phyloP scores from a whole-genome alignment of 2,329 filamentous ascomycete species.

The Lasiodiplodia gonubiensis region DNA sequence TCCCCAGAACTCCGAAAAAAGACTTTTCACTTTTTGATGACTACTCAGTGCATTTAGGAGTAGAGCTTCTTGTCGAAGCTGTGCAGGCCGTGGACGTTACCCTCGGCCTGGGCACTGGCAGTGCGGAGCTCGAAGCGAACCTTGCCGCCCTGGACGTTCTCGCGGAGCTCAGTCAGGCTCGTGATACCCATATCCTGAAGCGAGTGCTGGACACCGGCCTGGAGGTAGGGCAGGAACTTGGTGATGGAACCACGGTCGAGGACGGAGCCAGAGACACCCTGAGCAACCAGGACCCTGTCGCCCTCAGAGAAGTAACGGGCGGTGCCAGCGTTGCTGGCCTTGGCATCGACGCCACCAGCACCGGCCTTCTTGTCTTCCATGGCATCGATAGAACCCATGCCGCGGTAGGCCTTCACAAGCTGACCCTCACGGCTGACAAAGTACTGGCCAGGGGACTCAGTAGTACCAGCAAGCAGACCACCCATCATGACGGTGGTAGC shows the following conservation, averaged over 20 bases:
- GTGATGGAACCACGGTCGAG: constrained; percentile 83
- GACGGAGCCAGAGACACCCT: constrained; percentile 90
- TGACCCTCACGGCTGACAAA: constrained; percentile 96
- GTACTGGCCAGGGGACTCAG: constrained; percentile 94
- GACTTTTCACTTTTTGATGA: constrained; percentile 23
- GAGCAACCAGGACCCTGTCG: constrained; percentile 90
- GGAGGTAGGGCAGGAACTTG: constrained; percentile 95
- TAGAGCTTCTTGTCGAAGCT: constrained; percentile 99
- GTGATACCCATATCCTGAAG: constrained; percentile 92
- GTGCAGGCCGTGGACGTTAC: constrained; percentile 94
- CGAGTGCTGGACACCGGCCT: constrained; percentile 95
- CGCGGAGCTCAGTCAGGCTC: constrained; percentile 78
- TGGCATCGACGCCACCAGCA: constrained; percentile 69
- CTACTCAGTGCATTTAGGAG: constrained; percentile 61
- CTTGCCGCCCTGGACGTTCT: constrained; percentile 72
- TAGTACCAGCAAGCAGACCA: constrained; percentile 93
- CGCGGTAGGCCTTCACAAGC: constrained; percentile 98
- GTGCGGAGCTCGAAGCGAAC: constrained; percentile 95
- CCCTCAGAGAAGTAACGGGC: constrained; percentile 98
- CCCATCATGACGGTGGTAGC: constrained; percentile 99
- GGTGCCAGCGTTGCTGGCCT: constrained; percentile 86
- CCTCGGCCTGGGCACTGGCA: constrained; percentile 92
- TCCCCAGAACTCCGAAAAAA: constrained; percentile 23
- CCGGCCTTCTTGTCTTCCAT: constrained; percentile 99
- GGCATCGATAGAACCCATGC: constrained; percentile 98